These are phyloP conservation scores for Rhizoclosmatium globosum DNA, from an alignment of 192 early-diverging fungal genomes.

Conservation along the genomic window DNA sequence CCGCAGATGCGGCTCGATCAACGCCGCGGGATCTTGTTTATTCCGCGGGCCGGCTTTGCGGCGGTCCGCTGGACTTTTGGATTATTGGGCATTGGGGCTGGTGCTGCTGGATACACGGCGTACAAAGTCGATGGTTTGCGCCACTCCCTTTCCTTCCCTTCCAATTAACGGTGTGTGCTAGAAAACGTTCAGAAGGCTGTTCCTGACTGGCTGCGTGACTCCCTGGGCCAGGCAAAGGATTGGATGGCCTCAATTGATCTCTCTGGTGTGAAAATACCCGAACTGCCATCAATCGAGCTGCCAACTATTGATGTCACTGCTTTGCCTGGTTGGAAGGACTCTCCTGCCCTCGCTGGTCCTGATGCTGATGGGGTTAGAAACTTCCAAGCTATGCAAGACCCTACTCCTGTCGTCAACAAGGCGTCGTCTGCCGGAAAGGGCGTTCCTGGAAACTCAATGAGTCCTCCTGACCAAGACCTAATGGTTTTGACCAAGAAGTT, in stretches of 20 bases:
- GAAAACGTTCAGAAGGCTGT: conserved; percentile 49
- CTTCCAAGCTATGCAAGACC: conserved; percentile 16
- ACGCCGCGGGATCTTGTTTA: conserved; percentile 26
- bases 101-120: conserved; percentile 39
- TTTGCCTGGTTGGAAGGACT: conserved; percentile 8
- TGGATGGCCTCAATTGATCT: conserved; percentile 45
- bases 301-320: conserved; percentile 24
- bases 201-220: conserved; percentile 57
- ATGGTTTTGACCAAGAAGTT: conserved; percentile 92
- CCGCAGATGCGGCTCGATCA: background rate
- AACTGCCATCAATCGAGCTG: background rate
- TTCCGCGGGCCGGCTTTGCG: conserved; percentile 31
- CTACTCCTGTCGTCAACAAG: conserved; percentile 47
- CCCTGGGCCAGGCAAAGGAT: conserved; percentile 41
- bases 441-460: conserved; percentile 33
- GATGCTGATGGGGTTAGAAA: conserved; percentile 27
- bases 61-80: conserved; percentile 23
- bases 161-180: conserved; percentile 15
- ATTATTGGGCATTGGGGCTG: conserved; percentile 28
- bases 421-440: conserved; percentile 35
- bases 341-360: conserved; percentile 28
- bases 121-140: conserved; percentile 39
- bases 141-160: conserved; percentile 29
- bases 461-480: conserved; percentile 77
- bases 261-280: conserved; percentile 41